Base-by-base conservation (phyloP, 2,329 filamentous ascomycete genomes). In the Talaromyces islandicus region DNA sequence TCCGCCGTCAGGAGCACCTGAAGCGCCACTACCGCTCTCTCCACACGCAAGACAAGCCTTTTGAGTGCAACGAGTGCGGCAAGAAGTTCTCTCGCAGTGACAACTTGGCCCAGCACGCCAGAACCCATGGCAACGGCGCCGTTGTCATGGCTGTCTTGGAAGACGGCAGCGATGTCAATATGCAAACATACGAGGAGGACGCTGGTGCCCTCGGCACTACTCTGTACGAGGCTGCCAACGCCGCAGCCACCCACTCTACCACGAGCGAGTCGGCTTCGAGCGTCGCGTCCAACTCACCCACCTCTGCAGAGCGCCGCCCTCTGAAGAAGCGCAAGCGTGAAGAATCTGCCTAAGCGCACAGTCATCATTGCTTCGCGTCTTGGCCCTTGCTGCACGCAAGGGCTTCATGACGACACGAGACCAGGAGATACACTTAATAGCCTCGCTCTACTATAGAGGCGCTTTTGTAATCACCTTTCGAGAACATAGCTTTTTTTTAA, bases 81-180 rank as follows among this genome's bases (percentile, higher is more conserved):
- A 99, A 99, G 88, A 97, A 96, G 82, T 99, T 97, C 80, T 97
- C 93, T 21, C 89, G 94, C 69, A 96, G 91, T 68, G 94, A 99
- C 79, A 99, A 99, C 81, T 85, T 99, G 17, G 90, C 92, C 25
- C 94, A 99, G 79, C 94, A 99, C 74, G 88, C 94, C 65, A 87
- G 94, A 64, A 99, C 94, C 4, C 94, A 99, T 71, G 92, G 92
- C 60, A 89, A 88, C 61, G 91, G 92, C 63, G 90, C 92, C 63
- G 90, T 97, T 66, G 88, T 95, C 70, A 93, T 97, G 88, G 90
- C 91, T 70, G 84, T 97, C 55, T 82, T 95, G 55, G 90, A 93
- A 65, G 84, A 88, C 59, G 35, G 32, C 9, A 83, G 83, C 50
- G 88, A 91, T 62, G 67, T 79, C 55, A 75, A 21, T 21, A 7